Evolutionary conservation across 2,329 filamentous ascomycete genomes (phyloP).

Genomic region (Cladophialophora chaetospira): DNA sequence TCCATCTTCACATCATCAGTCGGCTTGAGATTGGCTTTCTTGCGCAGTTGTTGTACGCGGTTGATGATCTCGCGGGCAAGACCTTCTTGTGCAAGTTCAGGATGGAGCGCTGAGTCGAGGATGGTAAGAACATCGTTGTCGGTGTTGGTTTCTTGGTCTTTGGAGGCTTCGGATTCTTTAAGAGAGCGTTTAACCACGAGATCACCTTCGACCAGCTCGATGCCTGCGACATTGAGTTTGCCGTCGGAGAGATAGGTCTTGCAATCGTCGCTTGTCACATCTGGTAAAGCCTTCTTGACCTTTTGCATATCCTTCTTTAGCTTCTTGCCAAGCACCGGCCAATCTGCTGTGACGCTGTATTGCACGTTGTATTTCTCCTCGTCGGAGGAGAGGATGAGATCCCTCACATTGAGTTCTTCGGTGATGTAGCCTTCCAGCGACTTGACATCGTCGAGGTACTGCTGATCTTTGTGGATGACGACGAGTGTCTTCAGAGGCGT

Average conservation of each 20-base stretch:
- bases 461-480: constrained; percentile 78
- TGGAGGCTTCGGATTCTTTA: constrained; percentile 69
- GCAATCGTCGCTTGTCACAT: constrained; percentile 76
- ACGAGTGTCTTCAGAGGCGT: constrained; percentile 86
- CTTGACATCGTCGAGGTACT: constrained; percentile 83
- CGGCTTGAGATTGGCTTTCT: constrained; percentile 86
- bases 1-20: constrained; percentile 97
- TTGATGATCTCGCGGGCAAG: constrained; percentile 90
- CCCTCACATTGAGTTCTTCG: constrained; percentile 88
- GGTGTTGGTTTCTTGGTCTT: constrained; percentile 80
- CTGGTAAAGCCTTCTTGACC: constrained; percentile 87
- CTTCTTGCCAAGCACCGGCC: constrained; percentile 94
- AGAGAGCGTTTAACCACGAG: constrained; percentile 79
- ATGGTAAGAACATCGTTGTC: constrained; percentile 90
- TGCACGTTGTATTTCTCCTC: constrained; percentile 91
- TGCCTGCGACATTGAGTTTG: constrained; percentile 80
- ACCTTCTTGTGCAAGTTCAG: constrained; percentile 84
- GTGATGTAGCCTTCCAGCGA: constrained; percentile 85
- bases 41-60: constrained; percentile 86
- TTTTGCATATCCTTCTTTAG: constrained; percentile 91
- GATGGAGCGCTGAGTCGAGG: constrained; percentile 78
- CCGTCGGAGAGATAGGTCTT: constrained; percentile 73
- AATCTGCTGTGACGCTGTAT: constrained; percentile 87
- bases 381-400: constrained; percentile 80
- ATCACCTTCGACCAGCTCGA: constrained; percentile 78